Evolutionary conservation across 306 rosid genomes (phyloP), one percentile per base, ranked within the genome.

Genomic region (Prunus campanulata): DNA sequence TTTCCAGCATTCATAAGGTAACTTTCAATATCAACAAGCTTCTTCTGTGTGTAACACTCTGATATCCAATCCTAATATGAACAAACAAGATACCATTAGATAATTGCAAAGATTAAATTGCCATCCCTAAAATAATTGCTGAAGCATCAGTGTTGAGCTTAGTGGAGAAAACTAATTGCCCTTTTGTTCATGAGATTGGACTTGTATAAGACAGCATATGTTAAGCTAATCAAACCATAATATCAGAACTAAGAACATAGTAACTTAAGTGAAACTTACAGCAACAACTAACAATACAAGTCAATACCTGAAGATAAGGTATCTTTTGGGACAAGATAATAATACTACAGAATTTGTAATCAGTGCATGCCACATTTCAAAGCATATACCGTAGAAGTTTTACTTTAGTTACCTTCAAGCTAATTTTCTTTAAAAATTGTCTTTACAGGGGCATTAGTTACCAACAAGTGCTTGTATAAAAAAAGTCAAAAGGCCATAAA

Each of bases 1-100:
- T 90, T 92, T 70, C 98, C 96, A 59, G 88, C 90, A 85, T 90
- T 89, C 86, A 90, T 85, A 29, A 95, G 86, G 81, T 88, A 88
- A 77, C 63, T 85, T 70, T 95, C 98, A 83, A 92, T 92, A 54
- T 92, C 98, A 55, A 89, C 61, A 52, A 95, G 95, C 91, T 86
- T 89, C 86, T 83, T 95, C 81, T 86, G 91, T 55, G 76, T 51
- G 80, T 89, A 82, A 83, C 98, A 94, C 71, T 89, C 90, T 74
- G 80, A 78, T 82, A 95, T 90, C 96, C 98, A 95, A 81, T 90
- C 98, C 98, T 95, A 80, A 68, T 60, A 74, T 50, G 51, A 52
- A 61, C 30, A 66, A 67, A 57, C 35, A 48, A 30, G 22, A 55
- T 18, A 83, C 15, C 54, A 49, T 67, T 62, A 68, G 66, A 67